Percentiles rank a stretch among this genome's conserved stretches.
Conservation (phyloP, 768 basidiomycete genomes). For the Dentipellis sp. region DNA sequence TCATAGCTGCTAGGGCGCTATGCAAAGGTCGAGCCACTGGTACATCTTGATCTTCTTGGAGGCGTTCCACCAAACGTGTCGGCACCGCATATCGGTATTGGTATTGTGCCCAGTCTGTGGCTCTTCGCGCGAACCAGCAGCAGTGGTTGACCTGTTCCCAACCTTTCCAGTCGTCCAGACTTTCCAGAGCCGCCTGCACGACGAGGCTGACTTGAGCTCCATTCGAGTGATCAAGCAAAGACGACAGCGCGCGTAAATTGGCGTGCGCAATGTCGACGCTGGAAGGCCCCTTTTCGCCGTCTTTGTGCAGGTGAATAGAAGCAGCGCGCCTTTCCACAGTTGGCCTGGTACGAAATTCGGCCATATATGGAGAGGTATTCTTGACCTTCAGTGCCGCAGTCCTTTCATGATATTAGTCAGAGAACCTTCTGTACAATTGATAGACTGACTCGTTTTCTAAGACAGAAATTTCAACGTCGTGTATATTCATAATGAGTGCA, state of each 20-base stretch:
- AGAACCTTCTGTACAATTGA: neutral
- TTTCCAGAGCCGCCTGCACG: slow-evolving; percentile 65
- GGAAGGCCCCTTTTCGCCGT: slow-evolving; percentile 81
- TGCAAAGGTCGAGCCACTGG: slow-evolving; percentile 40
- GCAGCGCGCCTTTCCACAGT: slow-evolving; percentile 74
- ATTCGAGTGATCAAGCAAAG: slow-evolving; percentile 68
- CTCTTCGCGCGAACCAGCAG: slow-evolving; percentile 71
- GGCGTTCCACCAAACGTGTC: slow-evolving; percentile 71
- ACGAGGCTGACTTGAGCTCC: slow-evolving; percentile 64
- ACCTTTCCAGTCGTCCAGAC: slow-evolving; percentile 46
- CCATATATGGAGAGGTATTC: slow-evolving; percentile 68
- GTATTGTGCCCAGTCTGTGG: slow-evolving; percentile 84
- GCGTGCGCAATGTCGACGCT: slow-evolving; percentile 66
- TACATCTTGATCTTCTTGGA: slow-evolving; percentile 54
- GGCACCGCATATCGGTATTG: slow-evolving; percentile 91
- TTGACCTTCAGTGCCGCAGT: slow-evolving; percentile 55
- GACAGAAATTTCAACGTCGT: slow-evolving; percentile 47
- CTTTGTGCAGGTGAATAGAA: slow-evolving; percentile 81
- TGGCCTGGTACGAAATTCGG: slow-evolving; percentile 78
- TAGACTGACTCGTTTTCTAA: slow-evolving; percentile 62
- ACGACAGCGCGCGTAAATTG: slow-evolving; percentile 59
- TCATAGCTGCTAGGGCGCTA: slow-evolving; percentile 62
- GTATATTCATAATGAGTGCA: slow-evolving; percentile 60
- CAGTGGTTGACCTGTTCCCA: slow-evolving; percentile 70
- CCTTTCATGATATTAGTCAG: slow-evolving; percentile 27